Conservation (phyloP, 495 filamentous ascomycete species). For the Talaromyces borbonicus region DNA sequence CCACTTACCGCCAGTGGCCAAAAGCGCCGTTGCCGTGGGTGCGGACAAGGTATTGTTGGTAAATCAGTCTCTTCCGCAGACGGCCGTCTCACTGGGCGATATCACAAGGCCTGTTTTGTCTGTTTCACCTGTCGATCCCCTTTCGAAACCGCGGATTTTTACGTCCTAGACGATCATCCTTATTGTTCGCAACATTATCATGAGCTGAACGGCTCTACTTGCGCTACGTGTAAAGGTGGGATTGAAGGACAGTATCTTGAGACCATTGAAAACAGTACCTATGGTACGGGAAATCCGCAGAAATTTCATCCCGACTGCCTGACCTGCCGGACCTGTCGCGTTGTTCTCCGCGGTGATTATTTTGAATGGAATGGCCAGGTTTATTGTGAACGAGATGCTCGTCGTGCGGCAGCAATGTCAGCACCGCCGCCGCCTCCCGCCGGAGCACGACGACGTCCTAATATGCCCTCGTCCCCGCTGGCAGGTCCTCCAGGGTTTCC, state of each 20-base stretch:
- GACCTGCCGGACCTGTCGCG: conserved; percentile 51
- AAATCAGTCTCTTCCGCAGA: conserved; percentile 93
- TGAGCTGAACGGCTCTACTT: conserved; percentile 77
- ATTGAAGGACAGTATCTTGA: conserved; percentile 97
- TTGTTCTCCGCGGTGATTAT: conserved; percentile 56
- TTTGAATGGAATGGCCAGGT: conserved; percentile 56
- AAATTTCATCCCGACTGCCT: conserved; percentile 88
- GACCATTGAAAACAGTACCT: conserved; percentile 40
- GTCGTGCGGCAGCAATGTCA: conserved; percentile 41
- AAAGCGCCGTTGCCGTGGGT: conserved; percentile 79
- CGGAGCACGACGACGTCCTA: conserved; percentile 19
- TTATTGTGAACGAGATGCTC: conserved; percentile 84
- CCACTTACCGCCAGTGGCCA: conserved; percentile 20
- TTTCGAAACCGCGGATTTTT: conserved; percentile 85
- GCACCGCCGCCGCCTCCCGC: conserved; percentile 24
- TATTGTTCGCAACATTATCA: conserved; percentile 94
- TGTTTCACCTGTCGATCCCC: conserved; percentile 75
- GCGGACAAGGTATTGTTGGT: conserved; percentile 65
- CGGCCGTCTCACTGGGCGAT: conserved; percentile 84
- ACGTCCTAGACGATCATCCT: conserved; percentile 76
- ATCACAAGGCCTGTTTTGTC: conserved; percentile 89
- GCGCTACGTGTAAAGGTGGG: conserved; percentile 64
- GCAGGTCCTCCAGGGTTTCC: conserved; percentile 16
- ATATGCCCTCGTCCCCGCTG: conserved; percentile 22
- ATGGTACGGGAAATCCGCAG: conserved; percentile 40